Base-by-base conservation (phyloP, 2,329 filamentous ascomycete species). In the Coniochaeta hoffmannii region DNA sequence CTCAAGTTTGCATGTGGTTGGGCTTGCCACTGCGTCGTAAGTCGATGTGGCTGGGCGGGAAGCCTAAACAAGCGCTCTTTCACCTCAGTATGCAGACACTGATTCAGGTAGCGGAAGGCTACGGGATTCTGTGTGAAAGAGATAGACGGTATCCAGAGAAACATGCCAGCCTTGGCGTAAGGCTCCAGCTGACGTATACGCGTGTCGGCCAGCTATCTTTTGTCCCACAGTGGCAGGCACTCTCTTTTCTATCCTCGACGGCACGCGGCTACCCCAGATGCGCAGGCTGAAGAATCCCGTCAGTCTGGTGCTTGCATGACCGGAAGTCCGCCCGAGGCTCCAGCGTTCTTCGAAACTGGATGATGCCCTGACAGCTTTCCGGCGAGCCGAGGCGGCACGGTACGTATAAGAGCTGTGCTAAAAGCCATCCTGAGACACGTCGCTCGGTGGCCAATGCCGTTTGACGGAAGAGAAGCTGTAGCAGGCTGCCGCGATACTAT, bases 1-100 rank as follows among this genome's bases (percentile, higher is more conserved):
- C 30, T 32, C 7, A 32, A 32, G 41, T 46, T 46, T 46, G 28
- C 28, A 6, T 26, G 28, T 50, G 49, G 49, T 31, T 50, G 49
- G 41, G 49, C 12, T 31, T 31, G 49, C 49, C 49, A 50, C 49
- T 7, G 49, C 49, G 49, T 50, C 49, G 49, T 50, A 50, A 50
- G 28, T 50, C 49, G 31, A 31, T 19, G 49, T 32, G 49, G 49
- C 49, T 50, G 49, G 49, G 49, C 15, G 15, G 49, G n/a, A 26
- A 34, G 26, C 6, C 24, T 15, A n/a, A n/a, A n/a, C n/a, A n/a
- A n/a, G n/a, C n/a, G n/a, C n/a, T 44, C 4, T 14, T 44, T 44
- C 17, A 15, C 30, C n/a, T n/a, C n/a, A n/a, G n/a, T n/a, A n/a
- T n/a, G n/a, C n/a, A n/a, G n/a, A n/a, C n/a, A n/a, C n/a, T n/a